Conservation (phyloP, 2,329 filamentous ascomycete species). For the Trichoderma koningii region DNA sequence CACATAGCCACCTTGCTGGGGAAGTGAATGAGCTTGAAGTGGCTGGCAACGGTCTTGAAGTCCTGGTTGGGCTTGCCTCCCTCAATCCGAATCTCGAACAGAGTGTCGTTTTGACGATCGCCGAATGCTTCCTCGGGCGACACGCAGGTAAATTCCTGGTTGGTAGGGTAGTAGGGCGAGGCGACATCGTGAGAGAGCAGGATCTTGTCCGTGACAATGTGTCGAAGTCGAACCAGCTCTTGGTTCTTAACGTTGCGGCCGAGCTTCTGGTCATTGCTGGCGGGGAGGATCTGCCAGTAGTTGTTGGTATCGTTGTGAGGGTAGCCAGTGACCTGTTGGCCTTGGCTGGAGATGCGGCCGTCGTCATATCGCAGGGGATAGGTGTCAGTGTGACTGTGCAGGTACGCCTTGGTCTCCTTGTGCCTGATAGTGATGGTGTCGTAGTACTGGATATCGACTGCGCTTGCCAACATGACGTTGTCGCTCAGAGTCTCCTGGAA, state of each 20-base stretch:
- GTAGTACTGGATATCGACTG: conserved; percentile 84
- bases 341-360: conserved; percentile 93
- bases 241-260: conserved; percentile 75
- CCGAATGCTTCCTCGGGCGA: conserved; percentile 70
- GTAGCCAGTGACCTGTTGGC: conserved; percentile 97
- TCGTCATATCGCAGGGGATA: conserved; percentile 97
- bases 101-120: conserved; percentile 78
- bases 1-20: conserved; percentile 98
- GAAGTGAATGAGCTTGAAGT: conserved; percentile 94
- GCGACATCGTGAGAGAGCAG: conserved; percentile 96
- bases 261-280: conserved; percentile 57
- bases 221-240: conserved; percentile 82
- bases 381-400: conserved; percentile 86
- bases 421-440: conserved; percentile 86
- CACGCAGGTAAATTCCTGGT: conserved; percentile 96
- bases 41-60: conserved; percentile 86
- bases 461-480: conserved; percentile 87
- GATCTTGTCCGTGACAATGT: conserved; percentile 80
- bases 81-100: conserved; percentile 92
- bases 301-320: conserved; percentile 99
- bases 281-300: conserved; percentile 89
- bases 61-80: conserved; percentile 77
- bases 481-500: conserved; percentile 97
- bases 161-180: conserved; percentile 93
- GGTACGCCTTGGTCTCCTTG: conserved; percentile 95